Conservation (phyloP, 345 rosid species). For the Nephelium lappaceum region DNA sequence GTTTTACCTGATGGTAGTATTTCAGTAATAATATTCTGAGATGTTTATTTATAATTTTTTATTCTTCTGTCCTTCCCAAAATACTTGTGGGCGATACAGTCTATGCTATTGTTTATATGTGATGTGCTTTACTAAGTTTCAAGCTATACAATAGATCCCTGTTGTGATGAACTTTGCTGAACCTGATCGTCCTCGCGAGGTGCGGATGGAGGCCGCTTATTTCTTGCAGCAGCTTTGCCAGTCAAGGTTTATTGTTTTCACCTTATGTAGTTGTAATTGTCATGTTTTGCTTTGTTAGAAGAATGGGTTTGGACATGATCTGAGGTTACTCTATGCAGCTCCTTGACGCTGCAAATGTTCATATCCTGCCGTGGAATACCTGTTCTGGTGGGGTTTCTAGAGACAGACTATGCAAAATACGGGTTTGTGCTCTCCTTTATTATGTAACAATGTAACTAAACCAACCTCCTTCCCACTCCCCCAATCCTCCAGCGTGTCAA, state of each 20-base stretch:
- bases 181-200: conserved; percentile 82
- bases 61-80: conserved; percentile 3
- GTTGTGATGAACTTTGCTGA: conserved; percentile 74
- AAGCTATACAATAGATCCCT: conserved; percentile 64
- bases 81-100: neutral
- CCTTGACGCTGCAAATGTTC: conserved; percentile 98
- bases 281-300: neutral
- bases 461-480: neutral
- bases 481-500: neutral
- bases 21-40: neutral
- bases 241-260: conserved; percentile 68
- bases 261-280: conserved; percentile 11
- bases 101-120: neutral
- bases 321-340: conserved; percentile 52
- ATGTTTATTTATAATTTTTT: neutral
- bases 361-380: conserved; percentile 97
- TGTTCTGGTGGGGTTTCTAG: conserved; percentile 89
- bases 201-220: conserved; percentile 94
- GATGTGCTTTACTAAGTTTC: conserved; percentile 2
- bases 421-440: conserved; percentile 52
- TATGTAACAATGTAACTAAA: neutral
- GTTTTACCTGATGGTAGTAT: neutral
- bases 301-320: conserved; percentile 32
- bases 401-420: conserved; percentile 94
- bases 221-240: conserved; percentile 96